Evolutionary conservation across 345 rosid species (phyloP).

Genomic region (Hibiscus tridactylites): DNA sequence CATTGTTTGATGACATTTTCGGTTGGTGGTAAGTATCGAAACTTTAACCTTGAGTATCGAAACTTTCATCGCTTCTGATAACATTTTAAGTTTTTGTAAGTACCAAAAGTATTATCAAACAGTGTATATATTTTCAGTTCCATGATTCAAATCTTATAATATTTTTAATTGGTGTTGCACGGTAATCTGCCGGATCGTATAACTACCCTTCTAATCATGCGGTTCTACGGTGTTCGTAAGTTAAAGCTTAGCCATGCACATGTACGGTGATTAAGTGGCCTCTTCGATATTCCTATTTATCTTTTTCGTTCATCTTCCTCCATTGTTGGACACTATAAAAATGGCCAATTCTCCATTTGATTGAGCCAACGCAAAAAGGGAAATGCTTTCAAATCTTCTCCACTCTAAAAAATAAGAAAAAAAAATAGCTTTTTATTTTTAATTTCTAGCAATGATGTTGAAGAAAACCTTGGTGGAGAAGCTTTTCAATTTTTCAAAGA

Average conservation of each 20-base stretch:
- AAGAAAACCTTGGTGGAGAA: neutral
- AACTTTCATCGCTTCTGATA: too few species aligned
- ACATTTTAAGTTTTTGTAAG: too few species aligned
- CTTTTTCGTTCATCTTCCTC: neutral
- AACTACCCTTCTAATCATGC: too few species aligned
- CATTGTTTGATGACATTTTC: too few species aligned
- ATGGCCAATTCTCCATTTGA: neutral
- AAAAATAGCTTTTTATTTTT: neutral
- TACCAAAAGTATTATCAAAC: too few species aligned
- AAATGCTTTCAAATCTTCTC: neutral
- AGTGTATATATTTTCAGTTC: too few species aligned
- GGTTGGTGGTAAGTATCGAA: too few species aligned
- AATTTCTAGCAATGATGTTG: neutral
- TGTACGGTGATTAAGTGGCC: conserved; percentile 12
- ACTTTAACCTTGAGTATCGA: too few species aligned
- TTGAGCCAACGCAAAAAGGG: neutral
- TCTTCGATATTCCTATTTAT: neutral
- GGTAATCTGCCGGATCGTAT: too few species aligned
- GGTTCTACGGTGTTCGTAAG: neutral
- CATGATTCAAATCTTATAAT: too few species aligned
- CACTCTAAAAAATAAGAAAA: neutral
- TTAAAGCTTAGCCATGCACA: conserved; percentile 18
- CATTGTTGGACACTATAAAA: conserved; percentile 26
- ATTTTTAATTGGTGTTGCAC: too few species aligned
- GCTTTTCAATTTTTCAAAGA: neutral